Conservation (phyloP, 345 rosid species). For the Salix exigua region DNA sequence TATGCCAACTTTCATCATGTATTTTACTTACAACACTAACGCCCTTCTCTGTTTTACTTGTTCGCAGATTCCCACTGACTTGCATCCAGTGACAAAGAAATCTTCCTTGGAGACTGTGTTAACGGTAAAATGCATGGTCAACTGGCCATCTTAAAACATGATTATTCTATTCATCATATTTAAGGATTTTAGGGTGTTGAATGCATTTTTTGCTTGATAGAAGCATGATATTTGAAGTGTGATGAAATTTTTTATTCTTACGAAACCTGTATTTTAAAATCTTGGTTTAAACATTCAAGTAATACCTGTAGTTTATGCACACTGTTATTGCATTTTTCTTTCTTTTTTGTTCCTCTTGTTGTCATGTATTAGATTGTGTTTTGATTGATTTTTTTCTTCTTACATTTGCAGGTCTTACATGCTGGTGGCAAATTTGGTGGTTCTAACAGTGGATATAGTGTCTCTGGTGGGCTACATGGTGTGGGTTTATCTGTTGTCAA, state of each 20-base stretch:
- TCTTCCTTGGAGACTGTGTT: slow-evolving; percentile 95
- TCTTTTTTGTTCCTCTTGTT: neutral
- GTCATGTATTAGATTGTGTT: neutral
- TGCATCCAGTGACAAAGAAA: slow-evolving; percentile 91
- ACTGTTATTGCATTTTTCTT: neutral
- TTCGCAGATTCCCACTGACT: slow-evolving; percentile 90
- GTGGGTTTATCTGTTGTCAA: slow-evolving; percentile 98
- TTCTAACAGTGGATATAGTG: slow-evolving; percentile 87
- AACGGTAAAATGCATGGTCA: slow-evolving; percentile 54
- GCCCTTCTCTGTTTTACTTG: slow-evolving; percentile 16
- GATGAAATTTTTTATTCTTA: neutral
- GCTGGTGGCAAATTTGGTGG: slow-evolving; percentile 99
- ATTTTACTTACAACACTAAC: slow-evolving; percentile 7
- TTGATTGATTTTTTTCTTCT: neutral
- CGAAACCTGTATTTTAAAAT: neutral
- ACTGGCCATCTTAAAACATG: neutral
- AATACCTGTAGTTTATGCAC: neutral
- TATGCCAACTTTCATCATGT: neutral
- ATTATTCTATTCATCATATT: neutral
- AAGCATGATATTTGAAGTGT: neutral
- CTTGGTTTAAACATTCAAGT: neutral
- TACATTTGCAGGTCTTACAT: slow-evolving; percentile 70
- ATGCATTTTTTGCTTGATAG: neutral
- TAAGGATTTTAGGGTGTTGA: neutral
- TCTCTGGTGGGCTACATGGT: slow-evolving; percentile 97